Percentiles rank a stretch among this genome's conserved stretches.
phyloP scores from a whole-genome alignment of 768 basidiomycete species.

The Xanthoconium purpureum region DNA sequence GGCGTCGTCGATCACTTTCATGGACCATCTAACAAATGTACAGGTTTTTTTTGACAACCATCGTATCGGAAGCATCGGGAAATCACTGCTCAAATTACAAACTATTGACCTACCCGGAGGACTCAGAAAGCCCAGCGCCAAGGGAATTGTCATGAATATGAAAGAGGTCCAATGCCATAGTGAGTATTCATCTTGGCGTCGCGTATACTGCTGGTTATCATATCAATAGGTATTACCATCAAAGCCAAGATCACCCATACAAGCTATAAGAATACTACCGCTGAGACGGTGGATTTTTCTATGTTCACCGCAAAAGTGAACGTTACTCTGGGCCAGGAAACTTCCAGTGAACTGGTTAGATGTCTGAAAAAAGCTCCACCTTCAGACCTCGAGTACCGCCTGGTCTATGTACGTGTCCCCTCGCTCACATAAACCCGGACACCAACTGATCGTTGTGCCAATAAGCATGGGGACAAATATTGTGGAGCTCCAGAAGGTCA shows the following conservation, averaged over 20 bases:
- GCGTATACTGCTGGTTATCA: too few relatives aligned
- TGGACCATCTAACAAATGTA: slow-evolving; percentile 69
- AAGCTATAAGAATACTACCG: background rate
- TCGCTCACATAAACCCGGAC: too few relatives aligned
- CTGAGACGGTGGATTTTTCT: background rate
- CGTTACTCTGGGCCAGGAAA: background rate
- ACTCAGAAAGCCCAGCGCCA: slow-evolving; percentile 49
- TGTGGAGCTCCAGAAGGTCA: background rate
- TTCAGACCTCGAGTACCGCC: background rate
- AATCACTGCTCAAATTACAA: slow-evolving; percentile 52
- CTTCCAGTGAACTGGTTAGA: background rate
- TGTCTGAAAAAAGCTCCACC: background rate
- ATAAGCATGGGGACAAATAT: background rate
- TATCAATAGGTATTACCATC: too few relatives aligned
- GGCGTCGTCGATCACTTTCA: slow-evolving; percentile 87
- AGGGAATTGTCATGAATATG: too few relatives aligned
- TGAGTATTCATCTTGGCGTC: too few relatives aligned
- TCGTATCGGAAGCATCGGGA: slow-evolving; percentile 58
- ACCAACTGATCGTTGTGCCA: too few relatives aligned
- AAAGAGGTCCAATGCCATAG: too few relatives aligned
- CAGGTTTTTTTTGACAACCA: slow-evolving; percentile 77
- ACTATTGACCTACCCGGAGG: slow-evolving; percentile 48
- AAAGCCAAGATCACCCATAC: background rate
- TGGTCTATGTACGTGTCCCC: background rate
- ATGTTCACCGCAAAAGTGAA: background rate